These are phyloP conservation scores for Aspergillus versicolor DNA, from an alignment of 2,329 filamentous ascomycete genomes.

Conservation along the genomic window DNA sequence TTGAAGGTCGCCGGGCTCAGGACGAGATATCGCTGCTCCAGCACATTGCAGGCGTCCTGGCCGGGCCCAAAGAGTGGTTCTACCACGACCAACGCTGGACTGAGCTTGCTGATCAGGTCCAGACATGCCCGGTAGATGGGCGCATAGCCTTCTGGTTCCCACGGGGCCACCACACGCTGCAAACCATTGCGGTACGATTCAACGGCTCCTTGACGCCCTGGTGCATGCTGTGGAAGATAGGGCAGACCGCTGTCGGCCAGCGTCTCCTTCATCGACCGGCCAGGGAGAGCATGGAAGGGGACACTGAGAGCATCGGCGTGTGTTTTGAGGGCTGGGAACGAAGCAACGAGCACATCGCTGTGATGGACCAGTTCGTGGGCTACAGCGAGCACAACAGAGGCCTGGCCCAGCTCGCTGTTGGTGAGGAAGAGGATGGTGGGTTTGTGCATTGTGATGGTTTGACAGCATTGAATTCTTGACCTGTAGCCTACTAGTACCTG, in stretches of 20 bases:
- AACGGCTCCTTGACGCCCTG: background rate
- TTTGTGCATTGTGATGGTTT: background rate
- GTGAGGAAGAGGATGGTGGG: slow-evolving; percentile 39
- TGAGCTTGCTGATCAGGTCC: background rate
- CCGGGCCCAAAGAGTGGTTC: background rate
- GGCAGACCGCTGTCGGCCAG: background rate
- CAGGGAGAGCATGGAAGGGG: background rate
- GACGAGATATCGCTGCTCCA: background rate
- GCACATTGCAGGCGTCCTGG: background rate
- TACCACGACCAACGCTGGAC: background rate
- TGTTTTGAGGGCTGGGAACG: slow-evolving; percentile 32
- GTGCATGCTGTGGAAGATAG: background rate
- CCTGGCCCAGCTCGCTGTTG: slow-evolving; percentile 43
- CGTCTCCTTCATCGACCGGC: background rate
- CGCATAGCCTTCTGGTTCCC: background rate
- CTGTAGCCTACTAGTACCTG: too few species aligned
- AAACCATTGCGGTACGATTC: background rate
- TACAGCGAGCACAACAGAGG: slow-evolving; percentile 42
- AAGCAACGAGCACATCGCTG: slow-evolving; percentile 44
- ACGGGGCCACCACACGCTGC: background rate
- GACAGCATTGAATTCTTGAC: too few species aligned
- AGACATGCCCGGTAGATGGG: background rate
- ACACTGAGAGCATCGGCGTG: background rate
- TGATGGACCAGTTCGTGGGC: slow-evolving; percentile 35
- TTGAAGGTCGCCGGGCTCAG: background rate